phyloP scores from a whole-genome alignment of 2,329 filamentous ascomycete genomes.

The Plectosphaerella plurivora region DNA sequence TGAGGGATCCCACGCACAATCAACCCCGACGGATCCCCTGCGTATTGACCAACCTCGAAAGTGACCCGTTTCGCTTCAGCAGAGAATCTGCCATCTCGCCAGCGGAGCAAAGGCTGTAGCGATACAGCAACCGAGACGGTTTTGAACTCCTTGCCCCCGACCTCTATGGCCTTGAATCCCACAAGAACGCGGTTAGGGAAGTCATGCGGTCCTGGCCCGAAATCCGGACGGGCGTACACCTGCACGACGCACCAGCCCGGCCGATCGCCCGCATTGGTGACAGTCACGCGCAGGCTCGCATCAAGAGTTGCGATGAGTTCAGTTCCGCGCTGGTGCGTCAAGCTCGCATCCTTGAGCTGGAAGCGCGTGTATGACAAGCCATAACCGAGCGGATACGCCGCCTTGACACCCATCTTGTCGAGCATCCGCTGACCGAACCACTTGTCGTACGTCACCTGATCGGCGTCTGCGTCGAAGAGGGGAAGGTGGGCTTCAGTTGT shows the following conservation, averaged over 20 bases:
- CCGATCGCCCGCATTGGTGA: background rate
- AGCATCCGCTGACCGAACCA: background rate
- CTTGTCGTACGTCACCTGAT: background rate
- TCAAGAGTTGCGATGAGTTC: background rate
- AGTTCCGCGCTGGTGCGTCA: background rate
- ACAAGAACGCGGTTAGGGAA: background rate
- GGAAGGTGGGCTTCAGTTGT: background rate
- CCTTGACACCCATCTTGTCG: background rate
- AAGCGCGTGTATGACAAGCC: background rate
- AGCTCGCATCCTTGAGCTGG: background rate
- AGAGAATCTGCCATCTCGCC: background rate
- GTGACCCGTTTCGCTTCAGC: background rate
- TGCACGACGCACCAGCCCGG: background rate
- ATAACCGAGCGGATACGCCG: background rate
- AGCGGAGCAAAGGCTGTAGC: background rate
- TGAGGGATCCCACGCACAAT: background rate
- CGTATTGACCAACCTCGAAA: background rate
- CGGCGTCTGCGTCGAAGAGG: background rate
- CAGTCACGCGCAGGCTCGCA: background rate
- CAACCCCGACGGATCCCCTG: background rate
- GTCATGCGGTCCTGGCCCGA: background rate
- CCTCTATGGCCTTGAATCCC: background rate
- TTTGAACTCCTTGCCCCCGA: background rate
- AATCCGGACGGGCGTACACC: background rate
- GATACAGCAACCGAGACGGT: background rate